Conservation (phyloP, 768 basidiomycete genomes). For the Calvatia gigantea region DNA sequence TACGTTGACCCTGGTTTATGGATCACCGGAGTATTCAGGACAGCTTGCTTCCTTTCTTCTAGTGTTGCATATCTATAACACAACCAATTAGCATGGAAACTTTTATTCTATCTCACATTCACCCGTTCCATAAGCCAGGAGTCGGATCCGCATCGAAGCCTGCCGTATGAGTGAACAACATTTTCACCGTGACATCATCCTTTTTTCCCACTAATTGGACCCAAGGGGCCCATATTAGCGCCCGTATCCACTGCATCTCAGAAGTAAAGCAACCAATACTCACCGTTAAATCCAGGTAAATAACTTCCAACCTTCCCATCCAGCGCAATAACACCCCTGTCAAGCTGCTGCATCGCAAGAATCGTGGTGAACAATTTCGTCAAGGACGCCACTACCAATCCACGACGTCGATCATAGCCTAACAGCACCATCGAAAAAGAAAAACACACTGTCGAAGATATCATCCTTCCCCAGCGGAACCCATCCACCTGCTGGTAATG, state of each 20-base stretch:
- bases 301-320: constrained; percentile 20
- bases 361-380: constrained; percentile 27
- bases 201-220: constrained; percentile 20
- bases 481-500: constrained; percentile 15
- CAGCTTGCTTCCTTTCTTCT: constrained; percentile 20
- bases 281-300: constrained; percentile 24
- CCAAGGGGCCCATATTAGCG: not conserved
- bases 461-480: constrained; percentile 19
- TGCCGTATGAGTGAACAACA: constrained; percentile 26
- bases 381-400: constrained; percentile 25
- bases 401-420: not conserved
- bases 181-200: constrained; percentile 22
- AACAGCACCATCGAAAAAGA: not conserved
- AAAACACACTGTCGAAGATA: constrained; percentile 23
- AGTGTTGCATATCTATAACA: constrained; percentile 20
- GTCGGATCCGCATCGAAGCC: constrained; percentile 25
- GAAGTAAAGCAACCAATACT: not conserved
- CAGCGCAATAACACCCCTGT: constrained; percentile 17
- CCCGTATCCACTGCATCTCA: not conserved
- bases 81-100: not conserved
- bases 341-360: constrained; percentile 23
- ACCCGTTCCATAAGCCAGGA: constrained; percentile 24
- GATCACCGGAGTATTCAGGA: constrained; percentile 20
- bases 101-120: not conserved
- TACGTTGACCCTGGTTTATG: constrained; percentile 21